These are phyloP conservation scores for Fonsecaea monophora DNA, from an alignment of 2,329 filamentous ascomycete species.

Conservation along the genomic window DNA sequence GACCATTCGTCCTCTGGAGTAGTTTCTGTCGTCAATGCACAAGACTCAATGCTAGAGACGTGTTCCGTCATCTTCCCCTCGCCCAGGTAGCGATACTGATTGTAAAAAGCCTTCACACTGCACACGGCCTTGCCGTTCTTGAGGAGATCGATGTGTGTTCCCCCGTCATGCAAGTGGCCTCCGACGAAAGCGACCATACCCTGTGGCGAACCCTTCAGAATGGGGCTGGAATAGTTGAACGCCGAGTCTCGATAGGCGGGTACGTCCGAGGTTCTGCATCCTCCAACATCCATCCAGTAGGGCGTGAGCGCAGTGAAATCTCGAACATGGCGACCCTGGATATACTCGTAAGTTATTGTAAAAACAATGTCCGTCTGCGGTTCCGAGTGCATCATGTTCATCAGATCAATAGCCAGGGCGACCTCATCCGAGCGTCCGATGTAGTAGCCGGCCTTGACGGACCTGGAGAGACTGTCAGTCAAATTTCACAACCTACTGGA, in stretches of 20 bases:
- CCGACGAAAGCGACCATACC: slow-evolving; percentile 22
- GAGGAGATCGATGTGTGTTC: slow-evolving; percentile 24
- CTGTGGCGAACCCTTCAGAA: background rate
- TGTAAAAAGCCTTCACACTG: slow-evolving; percentile 14
- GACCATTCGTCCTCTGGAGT: slow-evolving; percentile 19
- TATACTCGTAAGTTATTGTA: slow-evolving; percentile 27
- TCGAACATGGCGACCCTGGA: background rate
- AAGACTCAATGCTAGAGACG: slow-evolving; percentile 25
- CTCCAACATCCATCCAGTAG: slow-evolving; percentile 28
- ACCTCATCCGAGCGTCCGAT: slow-evolving; percentile 18
- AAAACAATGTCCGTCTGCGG: slow-evolving; percentile 24
- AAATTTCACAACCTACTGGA: background rate
- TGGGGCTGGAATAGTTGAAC: slow-evolving; percentile 22
- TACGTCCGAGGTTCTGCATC: slow-evolving; percentile 17
- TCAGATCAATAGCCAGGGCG: slow-evolving; percentile 23
- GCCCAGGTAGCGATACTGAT: background rate
- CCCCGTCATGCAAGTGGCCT: slow-evolving; percentile 31
- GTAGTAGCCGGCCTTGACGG: slow-evolving; percentile 26
- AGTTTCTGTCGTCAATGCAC: background rate
- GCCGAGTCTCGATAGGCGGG: slow-evolving; percentile 18
- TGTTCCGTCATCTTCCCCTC: slow-evolving; percentile 13
- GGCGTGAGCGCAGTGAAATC: slow-evolving; percentile 13
- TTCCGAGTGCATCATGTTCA: slow-evolving; percentile 22
- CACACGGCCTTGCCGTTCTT: slow-evolving; percentile 24
- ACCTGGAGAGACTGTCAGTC: background rate